phyloP scores from a whole-genome alignment of 2,329 filamentous ascomycete species.

The Exophiala bonariae region DNA sequence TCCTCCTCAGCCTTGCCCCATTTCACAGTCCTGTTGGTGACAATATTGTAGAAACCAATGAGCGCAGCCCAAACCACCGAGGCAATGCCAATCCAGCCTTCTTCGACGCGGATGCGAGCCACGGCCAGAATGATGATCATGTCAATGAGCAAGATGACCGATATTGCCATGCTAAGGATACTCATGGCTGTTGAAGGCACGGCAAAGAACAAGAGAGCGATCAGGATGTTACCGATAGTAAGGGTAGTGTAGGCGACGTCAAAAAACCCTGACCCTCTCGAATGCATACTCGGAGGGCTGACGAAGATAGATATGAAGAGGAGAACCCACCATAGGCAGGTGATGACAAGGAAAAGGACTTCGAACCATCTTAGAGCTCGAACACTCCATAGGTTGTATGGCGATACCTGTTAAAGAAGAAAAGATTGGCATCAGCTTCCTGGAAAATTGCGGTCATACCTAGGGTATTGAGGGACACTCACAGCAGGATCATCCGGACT shows the following conservation, averaged over 20 bases:
- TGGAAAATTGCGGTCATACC: neutral
- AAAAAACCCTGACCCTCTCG: constrained; percentile 88
- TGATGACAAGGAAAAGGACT: constrained; percentile 70
- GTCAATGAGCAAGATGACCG: constrained; percentile 68
- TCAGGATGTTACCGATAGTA: constrained; percentile 71
- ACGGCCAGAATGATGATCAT: constrained; percentile 79
- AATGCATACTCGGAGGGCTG: constrained; percentile 82
- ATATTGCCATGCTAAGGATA: constrained; percentile 68
- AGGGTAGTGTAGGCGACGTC: constrained; percentile 81
- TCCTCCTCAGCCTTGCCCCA: constrained; percentile 95
- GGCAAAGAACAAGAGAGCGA: constrained; percentile 82
- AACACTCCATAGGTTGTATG: constrained; percentile 93
- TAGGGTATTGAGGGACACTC: constrained; percentile 33
- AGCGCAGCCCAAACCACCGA: constrained; percentile 81
- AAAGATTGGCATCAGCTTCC: neutral
- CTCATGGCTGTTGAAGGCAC: constrained; percentile 78
- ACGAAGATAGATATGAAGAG: constrained; percentile 88
- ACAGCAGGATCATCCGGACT: constrained; percentile 81
- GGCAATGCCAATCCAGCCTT: constrained; percentile 86
- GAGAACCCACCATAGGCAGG: constrained; percentile 89
- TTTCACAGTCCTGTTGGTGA: constrained; percentile 77
- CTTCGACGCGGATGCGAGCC: constrained; percentile 72
- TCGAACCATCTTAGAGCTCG: constrained; percentile 77
- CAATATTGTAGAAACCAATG: constrained; percentile 75
- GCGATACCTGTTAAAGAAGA: constrained; percentile 67